phyloP scores from a whole-genome alignment of 2,329 filamentous ascomycete genomes.

The Nothophoma quercina region DNA sequence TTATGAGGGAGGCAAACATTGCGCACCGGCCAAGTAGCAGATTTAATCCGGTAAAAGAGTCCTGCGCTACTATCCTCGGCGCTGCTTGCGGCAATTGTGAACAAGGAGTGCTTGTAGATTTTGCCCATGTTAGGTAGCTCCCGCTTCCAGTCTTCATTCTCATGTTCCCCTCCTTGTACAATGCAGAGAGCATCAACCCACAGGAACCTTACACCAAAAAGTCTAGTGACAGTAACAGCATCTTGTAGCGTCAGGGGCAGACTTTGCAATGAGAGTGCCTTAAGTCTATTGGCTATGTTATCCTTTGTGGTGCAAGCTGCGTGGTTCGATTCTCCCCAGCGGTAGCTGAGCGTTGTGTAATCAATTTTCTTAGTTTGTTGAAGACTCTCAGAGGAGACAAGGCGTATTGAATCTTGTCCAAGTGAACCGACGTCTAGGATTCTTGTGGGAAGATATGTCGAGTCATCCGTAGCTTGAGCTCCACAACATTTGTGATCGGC shows the following conservation, averaged over 20 bases:
- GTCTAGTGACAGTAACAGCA: background rate
- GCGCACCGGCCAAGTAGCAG: background rate
- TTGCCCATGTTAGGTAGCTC: background rate
- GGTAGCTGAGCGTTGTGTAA: background rate
- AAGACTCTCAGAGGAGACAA: background rate
- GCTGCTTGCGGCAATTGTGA: constrained; percentile 6
- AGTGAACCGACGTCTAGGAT: background rate
- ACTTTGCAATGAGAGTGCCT: background rate
- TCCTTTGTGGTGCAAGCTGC: background rate
- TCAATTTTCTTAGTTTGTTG: too few relatives aligned
- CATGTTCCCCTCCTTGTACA: background rate
- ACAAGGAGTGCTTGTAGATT: background rate
- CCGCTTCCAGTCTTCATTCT: background rate
- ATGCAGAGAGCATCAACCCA: constrained; percentile 13
- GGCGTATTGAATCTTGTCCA: background rate
- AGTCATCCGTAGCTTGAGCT: too few relatives aligned
- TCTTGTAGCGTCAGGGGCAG: constrained; percentile 1
- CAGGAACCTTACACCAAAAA: background rate
- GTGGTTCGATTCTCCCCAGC: background rate
- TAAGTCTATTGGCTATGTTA: background rate
- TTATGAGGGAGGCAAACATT: background rate
- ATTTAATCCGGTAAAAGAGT: background rate
- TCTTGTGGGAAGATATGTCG: background rate
- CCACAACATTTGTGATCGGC: background rate
- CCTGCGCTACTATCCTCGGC: background rate